Evolutionary conservation across 768 basidiomycete genomes (phyloP), one percentile per base, ranked within the genome.

Genomic region (Tylopilus intermedius): DNA sequence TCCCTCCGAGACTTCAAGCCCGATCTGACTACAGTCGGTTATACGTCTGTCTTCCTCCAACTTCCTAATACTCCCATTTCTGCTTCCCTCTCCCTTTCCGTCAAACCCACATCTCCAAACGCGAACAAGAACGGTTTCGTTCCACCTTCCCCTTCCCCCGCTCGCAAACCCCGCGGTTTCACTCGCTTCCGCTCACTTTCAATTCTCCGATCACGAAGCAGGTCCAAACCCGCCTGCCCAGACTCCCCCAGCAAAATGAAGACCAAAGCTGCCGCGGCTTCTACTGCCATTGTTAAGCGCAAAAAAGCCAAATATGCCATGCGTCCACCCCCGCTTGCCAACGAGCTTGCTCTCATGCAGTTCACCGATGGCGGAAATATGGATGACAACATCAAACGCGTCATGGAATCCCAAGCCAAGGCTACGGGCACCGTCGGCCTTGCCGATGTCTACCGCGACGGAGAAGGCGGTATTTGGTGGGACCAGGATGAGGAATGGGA

Each of bases 401-500:
- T 79, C 32, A 79, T 84, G 76, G 73, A 78, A 44, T 68, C 72
- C 5, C 81, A 81, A 46, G 83, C 83, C 15, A 77, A 74, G 60
- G 73, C 74, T 1, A 68, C 69, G 1, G 72, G 70, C 0, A 63
- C 64, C 4, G 15, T 33, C 22, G 57, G 59, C 39, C 79, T 80
- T 11, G 74, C 72, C 1, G 82, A 78, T 45, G 77, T 84, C 3
- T 79, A 79, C 66, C 74, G 81, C 15, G 85, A 88, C 50, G 81
- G 69, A 0, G 72, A 76, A 24, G 85, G 84, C 22, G 78, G 80
- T 0, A 48, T 88, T 13, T 89, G 86, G 84, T 76, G 79, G 74
- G 87, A 89, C 58, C 79, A 77, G 49, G 84, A 85, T 10, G 87
- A 89, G 65, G 79, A 83, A 60, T 74, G 78, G 75, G 87, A 89